A percentile compares a stretch with the other conserved stretches of the same genome.
These are phyloP conservation scores for Neospermospora avenae DNA, from an alignment of 2,329 filamentous ascomycete species.

Conservation along the genomic window DNA sequence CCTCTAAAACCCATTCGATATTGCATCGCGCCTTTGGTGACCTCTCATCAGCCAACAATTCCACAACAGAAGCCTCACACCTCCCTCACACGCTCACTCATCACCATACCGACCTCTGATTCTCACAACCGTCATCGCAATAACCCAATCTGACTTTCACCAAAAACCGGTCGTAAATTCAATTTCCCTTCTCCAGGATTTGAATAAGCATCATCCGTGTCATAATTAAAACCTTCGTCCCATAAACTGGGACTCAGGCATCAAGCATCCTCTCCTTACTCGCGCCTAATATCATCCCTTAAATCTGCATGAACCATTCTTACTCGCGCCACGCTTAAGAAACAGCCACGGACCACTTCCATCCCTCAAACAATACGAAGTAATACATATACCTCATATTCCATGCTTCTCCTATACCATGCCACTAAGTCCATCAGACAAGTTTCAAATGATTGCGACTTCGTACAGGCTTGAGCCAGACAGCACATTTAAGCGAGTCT, in stretches of 20 bases:
- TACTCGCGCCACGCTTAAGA: neutral
- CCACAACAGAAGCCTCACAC: neutral
- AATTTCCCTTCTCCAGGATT: neutral
- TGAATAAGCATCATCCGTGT: neutral
- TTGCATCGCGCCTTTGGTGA: neutral
- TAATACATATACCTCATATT: no score
- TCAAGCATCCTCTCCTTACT: neutral
- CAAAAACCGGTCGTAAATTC: neutral
- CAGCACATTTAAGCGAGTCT: no score
- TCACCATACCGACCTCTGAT: no score
- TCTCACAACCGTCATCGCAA: neutral
- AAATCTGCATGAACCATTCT: neutral
- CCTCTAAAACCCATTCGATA: neutral
- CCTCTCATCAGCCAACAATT: neutral
- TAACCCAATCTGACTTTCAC: neutral
- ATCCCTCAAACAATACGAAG: no score
- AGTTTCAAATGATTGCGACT: no score
- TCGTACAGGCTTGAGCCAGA: no score
- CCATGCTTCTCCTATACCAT: no score
- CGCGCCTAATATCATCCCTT: neutral
- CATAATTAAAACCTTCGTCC: neutral
- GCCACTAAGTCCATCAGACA: no score
- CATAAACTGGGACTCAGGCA: neutral
- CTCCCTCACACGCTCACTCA: neutral
- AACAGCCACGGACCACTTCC: neutral